Evolutionary conservation across 306 rosid genomes (phyloP), one percentile per base, ranked within the genome.

Genomic region (Potentilla sterilis): DNA sequence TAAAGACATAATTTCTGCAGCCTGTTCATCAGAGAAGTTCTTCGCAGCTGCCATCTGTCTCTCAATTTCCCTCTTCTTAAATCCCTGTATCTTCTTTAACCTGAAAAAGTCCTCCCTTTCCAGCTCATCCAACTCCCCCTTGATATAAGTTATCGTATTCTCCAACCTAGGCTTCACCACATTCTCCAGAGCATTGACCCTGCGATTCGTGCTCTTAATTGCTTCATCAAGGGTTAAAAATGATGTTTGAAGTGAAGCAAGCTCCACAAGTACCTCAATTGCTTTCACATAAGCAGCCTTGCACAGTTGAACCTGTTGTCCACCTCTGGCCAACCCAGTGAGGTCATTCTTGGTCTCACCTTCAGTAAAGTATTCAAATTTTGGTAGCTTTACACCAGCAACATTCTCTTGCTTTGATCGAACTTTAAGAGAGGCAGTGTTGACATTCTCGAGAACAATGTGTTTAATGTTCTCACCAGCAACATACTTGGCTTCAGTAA

Each of bases 41-140:
- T 62, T 86, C 55, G 91, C 85, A n/a, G 78, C 15, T 68, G 63
- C 81, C 82, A 51, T 80, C 86, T 88, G 93, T 80, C 15, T 94
- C 88, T 94, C 91, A 19, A 94, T 81, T 81, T 88, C 98, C 80
- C 96, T 86, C 80, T 77, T 93, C 90, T 91, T 93, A 42, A 77
- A 93, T 3, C 96, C 97, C 80, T 91, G 98, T 49, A 94, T 88
- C 90, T 94, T 95, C 88, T 95, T 95, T 75, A 95, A 77, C 89
- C 97, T 88, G 77, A 94, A 94, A 93, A 95, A 95, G 77, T 89
- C 97, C 80, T 95, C 97, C 67, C 98, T 95, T 71, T 95, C 98
- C 40, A 95, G 88, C 79, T 95, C 98, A 78, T 95, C 98, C 86
- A 95, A 71, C 83, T 95, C 97, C 4, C 81, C 97, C 91, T 92